Evolutionary conservation across 1,139 yeast genomes (phyloP).

Genomic region (Yamadazyma triangularis): DNA sequence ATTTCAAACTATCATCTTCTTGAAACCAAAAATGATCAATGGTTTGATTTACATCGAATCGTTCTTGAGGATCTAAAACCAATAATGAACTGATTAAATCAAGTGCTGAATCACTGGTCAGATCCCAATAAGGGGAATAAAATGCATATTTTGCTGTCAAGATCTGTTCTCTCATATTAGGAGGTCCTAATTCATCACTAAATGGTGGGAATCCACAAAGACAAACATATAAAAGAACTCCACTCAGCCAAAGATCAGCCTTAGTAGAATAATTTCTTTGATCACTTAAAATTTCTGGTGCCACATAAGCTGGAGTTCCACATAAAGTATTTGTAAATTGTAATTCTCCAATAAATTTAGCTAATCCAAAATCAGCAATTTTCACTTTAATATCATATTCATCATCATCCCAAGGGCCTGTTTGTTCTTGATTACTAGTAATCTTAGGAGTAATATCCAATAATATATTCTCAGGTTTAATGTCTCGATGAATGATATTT

Average conservation of each 20-base stretch:
- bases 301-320: conserved; percentile 83
- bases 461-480: conserved; percentile 85
- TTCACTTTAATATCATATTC: conserved; percentile 64
- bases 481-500: conserved; percentile 83
- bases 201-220: conserved; percentile 84
- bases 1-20: too few relatives aligned
- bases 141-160: conserved; percentile 64
- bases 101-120: conserved; percentile 56
- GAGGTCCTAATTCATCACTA: conserved; percentile 77
- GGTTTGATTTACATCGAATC: conserved; percentile 51
- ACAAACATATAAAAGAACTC: conserved; percentile 71
- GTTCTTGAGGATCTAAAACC: conserved; percentile 50
- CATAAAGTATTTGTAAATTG: conserved; percentile 73
- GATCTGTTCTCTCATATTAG: conserved; percentile 72
- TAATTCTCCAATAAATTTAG: conserved; percentile 74
- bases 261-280: conserved; percentile 62
- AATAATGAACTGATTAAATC: conserved; percentile 62
- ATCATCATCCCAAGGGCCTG: conserved; percentile 65
- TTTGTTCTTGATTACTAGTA: conserved; percentile 47
- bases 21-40: conserved; percentile 56
- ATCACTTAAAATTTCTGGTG: conserved; percentile 61
- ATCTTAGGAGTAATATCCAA: conserved; percentile 57
- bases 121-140: conserved; percentile 79
- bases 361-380: conserved; percentile 79
- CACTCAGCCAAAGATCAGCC: conserved; percentile 79